Conservation (phyloP, 768 basidiomycete genomes). For the Naganishia antarctica region DNA sequence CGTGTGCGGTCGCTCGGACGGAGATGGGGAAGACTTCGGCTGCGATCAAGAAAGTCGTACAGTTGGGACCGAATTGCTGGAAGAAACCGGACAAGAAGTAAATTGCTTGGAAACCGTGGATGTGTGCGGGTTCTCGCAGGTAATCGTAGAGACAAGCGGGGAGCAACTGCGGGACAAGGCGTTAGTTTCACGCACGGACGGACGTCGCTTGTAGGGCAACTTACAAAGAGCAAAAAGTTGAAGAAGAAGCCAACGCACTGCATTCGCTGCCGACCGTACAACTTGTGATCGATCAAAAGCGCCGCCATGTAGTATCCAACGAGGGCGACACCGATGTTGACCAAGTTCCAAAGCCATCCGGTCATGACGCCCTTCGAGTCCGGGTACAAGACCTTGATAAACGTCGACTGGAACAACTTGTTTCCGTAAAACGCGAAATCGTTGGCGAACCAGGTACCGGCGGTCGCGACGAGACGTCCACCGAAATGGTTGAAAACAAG, state of each 20-base stretch:
- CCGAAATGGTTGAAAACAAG: slow-evolving; percentile 49
- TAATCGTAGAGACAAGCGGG: slow-evolving; percentile 44
- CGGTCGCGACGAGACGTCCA: slow-evolving; percentile 43
- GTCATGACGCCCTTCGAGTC: slow-evolving; percentile 47
- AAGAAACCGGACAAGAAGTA: slow-evolving; percentile 50
- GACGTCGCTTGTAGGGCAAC: background rate
- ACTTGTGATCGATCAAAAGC: slow-evolving; percentile 51
- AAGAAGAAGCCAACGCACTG: slow-evolving; percentile 49
- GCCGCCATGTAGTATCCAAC: slow-evolving; percentile 51
- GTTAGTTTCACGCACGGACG: background rate
- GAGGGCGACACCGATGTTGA: slow-evolving; percentile 49
- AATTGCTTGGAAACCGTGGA: slow-evolving; percentile 51
- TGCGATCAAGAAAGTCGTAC: slow-evolving; percentile 51
- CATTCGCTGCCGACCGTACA: slow-evolving; percentile 48
- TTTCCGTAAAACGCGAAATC: slow-evolving; percentile 51
- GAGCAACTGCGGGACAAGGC: slow-evolving; percentile 1
- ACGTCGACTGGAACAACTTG: slow-evolving; percentile 50
- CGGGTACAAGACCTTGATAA: slow-evolving; percentile 51
- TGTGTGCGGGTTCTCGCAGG: slow-evolving; percentile 40
- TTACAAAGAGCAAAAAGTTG: slow-evolving; percentile 45
- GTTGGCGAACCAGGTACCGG: slow-evolving; percentile 50
- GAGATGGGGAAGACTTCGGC: slow-evolving; percentile 52
- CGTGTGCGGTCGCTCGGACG: slow-evolving; percentile 52
- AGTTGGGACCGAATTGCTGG: slow-evolving; percentile 43
- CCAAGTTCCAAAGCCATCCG: slow-evolving; percentile 51